Evolutionary conservation across 805 yeast genomes (phyloP), one percentile per base, ranked within the genome.

Genomic region (Metschnikowia gelsemii): DNA sequence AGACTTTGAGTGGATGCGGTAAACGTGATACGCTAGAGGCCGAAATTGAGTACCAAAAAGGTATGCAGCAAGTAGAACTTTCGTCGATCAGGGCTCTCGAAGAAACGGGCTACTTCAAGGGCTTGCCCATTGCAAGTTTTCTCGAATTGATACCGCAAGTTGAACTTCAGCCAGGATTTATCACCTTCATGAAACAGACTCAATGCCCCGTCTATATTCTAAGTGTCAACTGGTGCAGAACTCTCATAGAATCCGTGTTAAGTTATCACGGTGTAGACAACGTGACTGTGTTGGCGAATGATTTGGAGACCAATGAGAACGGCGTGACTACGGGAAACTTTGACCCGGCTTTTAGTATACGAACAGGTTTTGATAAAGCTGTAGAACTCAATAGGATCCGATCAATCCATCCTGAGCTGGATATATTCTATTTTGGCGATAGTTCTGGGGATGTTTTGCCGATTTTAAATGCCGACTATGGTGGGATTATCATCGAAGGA

Each of bases 161-260:
- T 3, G 49, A 52, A 14, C 50, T 76, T 8, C 64, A 67, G 18
- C 59, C 58, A 0, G 78, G 76, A 0, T 72, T 75, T 51, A 40
- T 56, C 32, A 57, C 59, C 13, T 65, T 73, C 48, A 43, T 67
- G 51, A 24, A 39, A 16, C 18, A 14, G 6, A 26, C 40, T 34
- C 24, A 51, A 1, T 54, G 70, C 2, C 76, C 77, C 0, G 57
- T 76, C 1, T 57, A 62, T 7, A 63, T 82, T 2, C 50, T 81
- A 23, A 80, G 86, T 50, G 78, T 80, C 34, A 80, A 80, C 56
- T 82, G 87, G 87, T 75, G 84, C 6, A 64, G 70, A 1, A 16
- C 62, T 9, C 61, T 80, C 14, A 80, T 82, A 33, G 54, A 58
- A 21, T 61, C 62, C 33, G 59, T 64, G 3, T 50, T 67, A 14